Evolutionary conservation across 2,329 filamentous ascomycete species (phyloP), one percentile per base, ranked within the genome.

Genomic region (Blastomyces gilchristii): DNA sequence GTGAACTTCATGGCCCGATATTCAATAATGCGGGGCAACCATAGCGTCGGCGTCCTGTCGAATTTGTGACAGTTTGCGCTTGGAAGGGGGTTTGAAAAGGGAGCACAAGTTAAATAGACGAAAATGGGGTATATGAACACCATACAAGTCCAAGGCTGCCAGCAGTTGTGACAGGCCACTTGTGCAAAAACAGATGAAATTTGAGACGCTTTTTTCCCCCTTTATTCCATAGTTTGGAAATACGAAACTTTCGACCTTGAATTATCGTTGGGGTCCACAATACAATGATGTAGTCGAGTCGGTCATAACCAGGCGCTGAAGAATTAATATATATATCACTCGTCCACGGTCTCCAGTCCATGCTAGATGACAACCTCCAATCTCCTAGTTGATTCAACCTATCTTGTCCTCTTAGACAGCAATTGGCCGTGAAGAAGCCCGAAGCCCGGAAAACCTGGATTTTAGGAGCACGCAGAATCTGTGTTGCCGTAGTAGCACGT

Each of bases 11-110:
- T 47, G 28, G 57, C n/a, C 25, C 43, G 43, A 22, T 34, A 59
- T 59, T 59, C 41, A 59, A 59, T 49, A 49, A 59, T 22, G 57
- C 25, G 57, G 25, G 41, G 43, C 57, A 49, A 34, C n/a, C 57
- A 31, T 47, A 12, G 16, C 41, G 25, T 6, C 14, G 16, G 28
- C 11, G 25, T 31, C 16, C 4, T 2, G 11, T 8, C 16, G 41
- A 41, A 59, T 59, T 37, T 47, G 43, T 16, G 9, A n/a, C 11
- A 11, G 39, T 34, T 37, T 37, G 25, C 16, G 57, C 41, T n/a
- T 34, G 14, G 41, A 49, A 11, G 28, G 43, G 41, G 28, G 25
- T 37, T 59, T 43, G 14, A 43, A 43, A 12, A 12, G 11, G 11
- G 34, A 57, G n/a, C 54, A 43, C 18, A n/a, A 7, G n/a, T 25